Percentiles rank a stretch among this genome's conserved stretches.
Evolutionary conservation across 2,329 filamentous ascomycete species (phyloP).

Genomic region (Calcarisporium arbuscula): DNA sequence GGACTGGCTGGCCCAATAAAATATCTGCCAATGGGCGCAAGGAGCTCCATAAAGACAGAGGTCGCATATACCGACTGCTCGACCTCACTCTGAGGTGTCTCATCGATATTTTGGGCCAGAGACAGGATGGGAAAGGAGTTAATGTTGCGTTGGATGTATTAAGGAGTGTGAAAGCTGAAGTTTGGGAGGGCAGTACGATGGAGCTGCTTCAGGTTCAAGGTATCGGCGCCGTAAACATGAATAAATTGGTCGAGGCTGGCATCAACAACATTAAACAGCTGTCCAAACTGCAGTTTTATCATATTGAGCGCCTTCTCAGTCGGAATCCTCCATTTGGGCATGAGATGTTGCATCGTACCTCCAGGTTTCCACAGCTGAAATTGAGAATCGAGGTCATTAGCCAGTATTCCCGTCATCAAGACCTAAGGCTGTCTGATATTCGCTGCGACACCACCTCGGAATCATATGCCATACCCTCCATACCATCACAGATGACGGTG

Average conservation of each 20-base stretch:
- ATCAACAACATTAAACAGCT: conserved; percentile 69
- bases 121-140: conserved; percentile 57
- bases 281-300: conserved; percentile 56
- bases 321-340: conserved; percentile 79
- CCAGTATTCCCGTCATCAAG: conserved; percentile 9
- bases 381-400: conserved; percentile 30
- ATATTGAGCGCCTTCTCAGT: conserved; percentile 70
- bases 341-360: conserved; percentile 57
- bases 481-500: too few relatives aligned
- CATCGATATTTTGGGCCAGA: conserved; percentile 29
- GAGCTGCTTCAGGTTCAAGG: conserved; percentile 79
- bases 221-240: conserved; percentile 68
- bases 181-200: conserved; percentile 75
- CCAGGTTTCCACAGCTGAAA: conserved; percentile 59
- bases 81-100: conserved; percentile 30
- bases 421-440: too few relatives aligned
- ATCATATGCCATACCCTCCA: too few relatives aligned
- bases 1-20: conserved; percentile 52
- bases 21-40: conserved; percentile 24
- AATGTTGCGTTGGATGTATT: conserved; percentile 69
- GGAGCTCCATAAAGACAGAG: conserved; percentile 24
- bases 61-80: conserved; percentile 25
- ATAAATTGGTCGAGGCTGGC: conserved; percentile 65
- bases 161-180: conserved; percentile 65
- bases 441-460: too few relatives aligned